These are phyloP conservation scores for Ophiostoma tasmaniense DNA, from an alignment of 2,329 filamentous ascomycete species.

Conservation along the genomic window DNA sequence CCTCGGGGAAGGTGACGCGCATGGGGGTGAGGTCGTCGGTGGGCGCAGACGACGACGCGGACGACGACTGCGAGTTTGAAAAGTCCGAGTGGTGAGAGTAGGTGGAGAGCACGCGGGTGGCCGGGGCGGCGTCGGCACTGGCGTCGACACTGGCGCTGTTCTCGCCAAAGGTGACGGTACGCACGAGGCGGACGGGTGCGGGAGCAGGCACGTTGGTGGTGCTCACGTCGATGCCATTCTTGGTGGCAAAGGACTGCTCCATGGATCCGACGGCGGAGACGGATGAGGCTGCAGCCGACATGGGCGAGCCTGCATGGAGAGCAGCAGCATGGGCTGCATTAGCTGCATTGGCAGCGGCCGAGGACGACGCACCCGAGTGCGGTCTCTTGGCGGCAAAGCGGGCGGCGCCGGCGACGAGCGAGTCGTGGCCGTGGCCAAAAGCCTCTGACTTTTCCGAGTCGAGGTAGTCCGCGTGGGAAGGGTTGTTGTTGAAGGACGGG, in stretches of 20 bases:
- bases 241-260: slow-evolving; percentile 6
- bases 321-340: neutral
- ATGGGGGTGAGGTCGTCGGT: slow-evolving; percentile 15
- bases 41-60: neutral
- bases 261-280: slow-evolving; percentile 15
- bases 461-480: neutral
- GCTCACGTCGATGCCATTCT: neutral
- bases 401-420: slow-evolving; percentile 11
- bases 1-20: slow-evolving; percentile 57
- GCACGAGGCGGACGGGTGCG: slow-evolving; percentile 13
- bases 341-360: neutral
- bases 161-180: slow-evolving; percentile 11
- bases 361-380: neutral
- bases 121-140: neutral
- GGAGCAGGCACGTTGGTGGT: neutral
- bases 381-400: slow-evolving; percentile 8
- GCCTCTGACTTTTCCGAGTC: slow-evolving; percentile 2
- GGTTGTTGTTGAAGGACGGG: neutral
- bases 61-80: neutral
- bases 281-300: slow-evolving; percentile 14
- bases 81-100: slow-evolving; percentile 7
- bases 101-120: neutral
- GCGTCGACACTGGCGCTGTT: neutral
- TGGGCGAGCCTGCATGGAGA: slow-evolving; percentile 3
- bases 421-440: neutral